phyloP scores from a whole-genome alignment of 1,284 basidiomycete genomes.

The Trichosporon asahii region DNA sequence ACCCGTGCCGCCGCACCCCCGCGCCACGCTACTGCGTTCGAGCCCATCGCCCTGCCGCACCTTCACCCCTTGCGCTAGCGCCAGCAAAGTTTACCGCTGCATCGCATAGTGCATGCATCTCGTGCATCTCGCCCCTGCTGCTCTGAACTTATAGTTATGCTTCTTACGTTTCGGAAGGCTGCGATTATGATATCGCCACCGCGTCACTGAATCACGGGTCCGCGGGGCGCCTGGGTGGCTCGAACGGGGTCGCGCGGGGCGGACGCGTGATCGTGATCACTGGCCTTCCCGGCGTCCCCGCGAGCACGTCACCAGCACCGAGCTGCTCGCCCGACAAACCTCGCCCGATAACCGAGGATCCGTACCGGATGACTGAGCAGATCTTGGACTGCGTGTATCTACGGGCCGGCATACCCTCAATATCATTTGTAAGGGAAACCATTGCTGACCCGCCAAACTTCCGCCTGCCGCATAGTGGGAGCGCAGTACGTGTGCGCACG shows the following conservation, averaged over 20 bases:
- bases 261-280: background rate
- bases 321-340: background rate
- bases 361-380: no score
- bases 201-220: no score
- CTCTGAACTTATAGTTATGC: background rate
- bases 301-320: background rate
- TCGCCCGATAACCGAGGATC: background rate
- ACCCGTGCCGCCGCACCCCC: no score
- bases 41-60: no score
- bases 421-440: background rate
- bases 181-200: background rate
- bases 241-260: no score
- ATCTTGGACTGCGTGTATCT: background rate
- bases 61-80: background rate
- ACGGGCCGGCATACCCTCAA: background rate
- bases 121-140: background rate
- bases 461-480: background rate
- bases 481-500: background rate
- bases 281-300: background rate
- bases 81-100: background rate
- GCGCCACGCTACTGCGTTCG: no score
- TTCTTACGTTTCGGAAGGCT: background rate
- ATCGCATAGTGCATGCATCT: background rate
- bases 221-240: background rate
- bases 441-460: background rate